Base-by-base conservation (phyloP, 345 rosid species). In the Chamaenerion angustifolium region DNA sequence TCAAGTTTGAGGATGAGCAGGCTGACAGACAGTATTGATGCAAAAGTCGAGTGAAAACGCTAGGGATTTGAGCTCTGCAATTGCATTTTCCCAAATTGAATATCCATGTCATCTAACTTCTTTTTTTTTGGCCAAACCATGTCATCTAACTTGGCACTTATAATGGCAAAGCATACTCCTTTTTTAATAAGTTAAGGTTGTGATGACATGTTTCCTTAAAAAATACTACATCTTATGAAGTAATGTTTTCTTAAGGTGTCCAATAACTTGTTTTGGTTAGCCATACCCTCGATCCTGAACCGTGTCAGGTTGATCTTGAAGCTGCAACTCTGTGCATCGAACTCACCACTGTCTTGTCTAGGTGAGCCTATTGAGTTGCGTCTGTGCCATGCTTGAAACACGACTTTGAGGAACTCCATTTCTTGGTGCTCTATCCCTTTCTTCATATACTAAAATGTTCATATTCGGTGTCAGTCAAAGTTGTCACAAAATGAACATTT, bases 341-440 rank as follows among this genome's bases (percentile, higher is more conserved):
- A 65, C 65, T 85, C 97, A 16, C 54, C 62, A 59, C 76, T 62
- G 7, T 73, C 48, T 23, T 55, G 64, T 6, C 37, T 31, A 8
- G 8, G 6, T 31, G 73, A 65, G 2, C 49, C 17, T 7, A 27
- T 5, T 12, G 87, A 78, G 56, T 58, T 31, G 37, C 37, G 85
- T 49, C 72, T 63, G 18, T 69, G 74, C 98, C 96, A 80, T 12
- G 98, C 95, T 40, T 87, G 98, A 2, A 95, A 96, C 16, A 74
- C 96, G 0, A 89, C 88, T 62, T 84, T 87, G 67, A 72, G 77
- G 63, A 92, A 61, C 67, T 92, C 88, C 18, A 76, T 56, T 15
- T 74, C 68, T 12, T 62, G 49, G 8, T 31, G 37, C 37, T 31
- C 3, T 12, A 16, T 2, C 9, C n/a, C 27, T 16, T 50, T 35